Percentiles rank a stretch among this genome's conserved stretches.
Conservation (phyloP, 1,139 yeast species). For the Nakaseomyces sp. region DNA sequence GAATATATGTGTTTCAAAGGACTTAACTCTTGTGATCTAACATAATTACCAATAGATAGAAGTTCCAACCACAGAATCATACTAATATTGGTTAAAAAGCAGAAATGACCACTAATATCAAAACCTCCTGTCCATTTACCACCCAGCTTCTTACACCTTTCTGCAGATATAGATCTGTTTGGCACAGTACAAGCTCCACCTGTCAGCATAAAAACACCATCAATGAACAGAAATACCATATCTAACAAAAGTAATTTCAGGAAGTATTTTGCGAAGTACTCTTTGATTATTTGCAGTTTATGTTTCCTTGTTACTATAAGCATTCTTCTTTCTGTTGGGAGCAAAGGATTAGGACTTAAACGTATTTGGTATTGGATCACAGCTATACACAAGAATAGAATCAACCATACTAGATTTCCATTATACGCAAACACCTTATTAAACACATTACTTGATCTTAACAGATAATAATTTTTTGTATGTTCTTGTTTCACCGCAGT, state of each 20-base stretch:
- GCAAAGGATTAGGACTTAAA: conserved; percentile 9
- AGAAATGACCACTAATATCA: conserved; percentile 59
- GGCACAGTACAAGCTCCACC: conserved; percentile 32
- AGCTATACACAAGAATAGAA: conserved; percentile 21
- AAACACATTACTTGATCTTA: conserved; percentile 27
- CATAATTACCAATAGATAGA: conserved; percentile 12
- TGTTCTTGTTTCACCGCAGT: conserved; percentile 16
- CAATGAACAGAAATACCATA: conserved; percentile 29
- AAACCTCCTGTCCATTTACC: conserved; percentile 49
- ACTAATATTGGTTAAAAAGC: conserved; percentile 44
- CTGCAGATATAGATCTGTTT: conserved; percentile 20
- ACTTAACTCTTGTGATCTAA: conserved; percentile 13
- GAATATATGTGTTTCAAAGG: conserved; percentile 10
- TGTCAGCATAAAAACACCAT: conserved; percentile 29
- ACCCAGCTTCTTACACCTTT: conserved; percentile 21
- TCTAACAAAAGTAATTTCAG: conserved; percentile 22
- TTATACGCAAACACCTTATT: conserved; percentile 33
- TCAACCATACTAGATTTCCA: conserved; percentile 31
- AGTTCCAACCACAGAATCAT: conserved; percentile 38
- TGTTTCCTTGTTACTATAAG: not conserved
- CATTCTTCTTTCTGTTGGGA: conserved; percentile 12
- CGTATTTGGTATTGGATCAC: conserved; percentile 13
- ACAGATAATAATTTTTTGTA: conserved; percentile 16
- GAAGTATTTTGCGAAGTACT: conserved; percentile 22
- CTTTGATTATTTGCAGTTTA: conserved; percentile 11